Percentiles rank a stretch among this genome's conserved stretches.
Evolutionary conservation across 495 filamentous ascomycete species (phyloP).

Genomic region (Lophium mytilinum): DNA sequence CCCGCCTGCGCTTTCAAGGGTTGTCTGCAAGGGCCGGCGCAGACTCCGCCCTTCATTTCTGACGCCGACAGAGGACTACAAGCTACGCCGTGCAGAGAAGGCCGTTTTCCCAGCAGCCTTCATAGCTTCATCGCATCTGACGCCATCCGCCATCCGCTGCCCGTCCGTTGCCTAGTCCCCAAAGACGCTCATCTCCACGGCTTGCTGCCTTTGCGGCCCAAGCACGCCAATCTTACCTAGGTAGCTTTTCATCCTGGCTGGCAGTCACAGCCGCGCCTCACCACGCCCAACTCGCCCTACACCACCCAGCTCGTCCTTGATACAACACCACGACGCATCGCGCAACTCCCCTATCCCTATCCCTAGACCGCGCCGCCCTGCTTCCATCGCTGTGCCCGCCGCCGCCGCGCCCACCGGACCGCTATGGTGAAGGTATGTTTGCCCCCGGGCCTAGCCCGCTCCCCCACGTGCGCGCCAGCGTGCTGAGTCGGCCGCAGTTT

Average conservation of each 20-base stretch:
- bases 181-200: not conserved
- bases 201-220: conserved; percentile 1
- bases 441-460: not conserved
- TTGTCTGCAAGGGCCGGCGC: not conserved
- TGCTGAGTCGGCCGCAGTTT: conserved; percentile 25
- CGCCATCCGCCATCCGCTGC: not conserved
- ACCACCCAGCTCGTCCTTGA: not conserved
- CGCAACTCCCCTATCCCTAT: too few species aligned
- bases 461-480: conserved; percentile 2
- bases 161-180: not conserved
- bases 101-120: not conserved
- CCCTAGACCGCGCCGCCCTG: too few species aligned
- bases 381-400: too few species aligned
- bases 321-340: too few species aligned
- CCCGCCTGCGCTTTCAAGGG: conserved; percentile 1
- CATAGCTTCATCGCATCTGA: not conserved
- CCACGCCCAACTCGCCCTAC: conserved; percentile 1
- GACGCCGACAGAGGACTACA: too few species aligned
- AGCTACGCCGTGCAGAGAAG: not conserved
- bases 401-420: not conserved
- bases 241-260: conserved; percentile 1
- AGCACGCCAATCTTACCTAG: conserved; percentile 8
- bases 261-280: not conserved
- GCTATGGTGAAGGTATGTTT: conserved; percentile 22
- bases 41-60: conserved; percentile 2